Base-by-base conservation (phyloP, 371 early-diverging fungal species). In the Haplosporangium sp. region DNA sequence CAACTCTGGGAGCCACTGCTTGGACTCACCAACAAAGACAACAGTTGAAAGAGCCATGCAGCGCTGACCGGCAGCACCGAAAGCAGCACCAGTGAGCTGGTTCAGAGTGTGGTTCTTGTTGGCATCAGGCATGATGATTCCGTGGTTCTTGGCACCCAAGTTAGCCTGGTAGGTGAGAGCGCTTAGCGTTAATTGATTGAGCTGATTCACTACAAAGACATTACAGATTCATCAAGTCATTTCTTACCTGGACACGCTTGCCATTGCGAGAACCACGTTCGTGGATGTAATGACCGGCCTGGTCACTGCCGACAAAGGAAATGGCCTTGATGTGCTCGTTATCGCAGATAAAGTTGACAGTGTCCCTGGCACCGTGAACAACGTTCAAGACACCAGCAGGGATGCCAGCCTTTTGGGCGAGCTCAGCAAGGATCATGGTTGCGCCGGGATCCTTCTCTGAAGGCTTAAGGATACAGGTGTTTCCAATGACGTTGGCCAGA, bases 131-230 rank as follows among this genome's bases (percentile, higher is more conserved):
- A 98, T 82, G 46, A 98, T 87, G 23, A 98, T 94, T 59, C 96
- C 97, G 80, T 98, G 99, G 88, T 98, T 98, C 90, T 98, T 98
- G 77, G 99, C 98, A 20, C 97, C 98, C 81, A 96, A 81, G 85
- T 97, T 97, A 54, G 97, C 95, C 86, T 85, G 69, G 9, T 29
- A 29, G 4, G 29, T 29, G 29, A 2, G 29, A 29, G 29, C 29
- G 29, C 4, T 29, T 29, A 29, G 4, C 1, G 55, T 37, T 23
- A 37, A 51, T 58, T 10, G 0, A 46, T 56, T 23, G 10, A 23
- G 21, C 6, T 38, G 18, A 45, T 45, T 16, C 45, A 2, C 45
- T 45, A 11, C 2, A 5, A 45, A 45, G 5, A 16, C 45, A 45
- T 5, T 13, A 3, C 5, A 16, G 1, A 11, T 45, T 55, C 36